A percentile compares a stretch with the other conserved stretches of the same genome.
Conservation (phyloP, 192 early-diverging fungal genomes). For the Linnemannia hyalina region DNA sequence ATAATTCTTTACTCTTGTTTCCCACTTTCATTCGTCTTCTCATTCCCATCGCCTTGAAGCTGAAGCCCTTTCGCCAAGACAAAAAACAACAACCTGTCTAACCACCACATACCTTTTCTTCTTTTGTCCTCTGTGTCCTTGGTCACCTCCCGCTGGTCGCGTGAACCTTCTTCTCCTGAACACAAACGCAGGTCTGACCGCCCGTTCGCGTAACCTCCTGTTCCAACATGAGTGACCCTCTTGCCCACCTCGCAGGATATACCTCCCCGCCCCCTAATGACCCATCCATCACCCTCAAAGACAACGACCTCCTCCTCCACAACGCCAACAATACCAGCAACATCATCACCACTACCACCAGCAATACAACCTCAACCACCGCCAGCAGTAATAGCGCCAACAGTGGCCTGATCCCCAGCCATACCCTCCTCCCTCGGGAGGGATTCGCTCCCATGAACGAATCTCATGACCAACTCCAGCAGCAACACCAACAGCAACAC, state of each 20-base stretch:
- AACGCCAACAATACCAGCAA: conserved; percentile 12
- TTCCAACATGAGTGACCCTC: conserved; percentile 31
- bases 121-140: not conserved
- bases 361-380: conserved; percentile 7
- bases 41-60: not conserved
- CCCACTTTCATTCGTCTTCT: not conserved
- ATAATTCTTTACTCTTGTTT: not conserved
- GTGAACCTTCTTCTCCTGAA: not conserved
- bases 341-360: conserved; percentile 5
- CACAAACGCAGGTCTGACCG: not conserved
- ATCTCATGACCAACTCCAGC: conserved; percentile 25
- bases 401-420: not conserved
- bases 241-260: conserved; percentile 39
- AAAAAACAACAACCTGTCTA: not conserved
- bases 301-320: conserved; percentile 4
- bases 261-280: conserved; percentile 53
- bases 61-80: no score
- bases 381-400: conserved; percentile 1
- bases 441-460: conserved; percentile 37
- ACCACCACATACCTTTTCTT: not conserved
- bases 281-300: conserved; percentile 13
- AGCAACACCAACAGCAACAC: conserved; percentile 31
- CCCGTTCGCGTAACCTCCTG: not conserved
- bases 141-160: not conserved
- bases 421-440: conserved; percentile 26